A percentile compares a stretch with the other conserved stretches of the same genome.
Evolutionary conservation across 2,329 filamentous ascomycete genomes (phyloP).

Genomic region (Verticillium nonalfalfae): DNA sequence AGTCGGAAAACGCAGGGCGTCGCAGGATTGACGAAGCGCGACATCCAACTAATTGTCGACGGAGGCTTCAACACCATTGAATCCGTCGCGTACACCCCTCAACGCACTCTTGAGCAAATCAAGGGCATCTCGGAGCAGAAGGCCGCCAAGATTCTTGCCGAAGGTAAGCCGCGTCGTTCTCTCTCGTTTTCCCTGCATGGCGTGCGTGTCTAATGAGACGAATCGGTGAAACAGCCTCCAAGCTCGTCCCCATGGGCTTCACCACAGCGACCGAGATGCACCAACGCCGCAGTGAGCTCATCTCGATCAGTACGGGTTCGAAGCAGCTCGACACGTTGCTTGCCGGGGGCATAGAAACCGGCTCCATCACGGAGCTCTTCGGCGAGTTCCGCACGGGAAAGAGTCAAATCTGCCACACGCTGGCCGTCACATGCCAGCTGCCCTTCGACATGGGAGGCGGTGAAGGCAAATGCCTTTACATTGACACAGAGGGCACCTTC

Average conservation of each 20-base stretch:
- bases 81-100: constrained; percentile 86
- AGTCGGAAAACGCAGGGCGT: constrained; percentile 54
- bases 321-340: constrained; percentile 95
- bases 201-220: not conserved
- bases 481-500: constrained; percentile 97
- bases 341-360: constrained; percentile 91
- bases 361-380: constrained; percentile 96
- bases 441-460: constrained; percentile 99
- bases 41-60: constrained; percentile 88
- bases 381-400: constrained; percentile 98
- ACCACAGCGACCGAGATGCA: constrained; percentile 99
- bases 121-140: constrained; percentile 98
- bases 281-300: constrained; percentile 89
- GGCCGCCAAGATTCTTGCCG: constrained; percentile 80
- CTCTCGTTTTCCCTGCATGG: no score
- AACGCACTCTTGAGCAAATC: constrained; percentile 80
- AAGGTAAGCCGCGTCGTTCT: constrained; percentile 51
- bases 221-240: constrained; percentile 59
- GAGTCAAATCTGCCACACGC: constrained; percentile 95
- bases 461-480: constrained; percentile 97
- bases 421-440: constrained; percentile 96
- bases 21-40: constrained; percentile 84
- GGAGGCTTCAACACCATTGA: constrained; percentile 95
- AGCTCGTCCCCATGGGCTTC: constrained; percentile 97
- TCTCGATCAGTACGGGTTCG: constrained; percentile 95